phyloP scores from a whole-genome alignment of 345 rosid species.

The Nephelium lappaceum region DNA sequence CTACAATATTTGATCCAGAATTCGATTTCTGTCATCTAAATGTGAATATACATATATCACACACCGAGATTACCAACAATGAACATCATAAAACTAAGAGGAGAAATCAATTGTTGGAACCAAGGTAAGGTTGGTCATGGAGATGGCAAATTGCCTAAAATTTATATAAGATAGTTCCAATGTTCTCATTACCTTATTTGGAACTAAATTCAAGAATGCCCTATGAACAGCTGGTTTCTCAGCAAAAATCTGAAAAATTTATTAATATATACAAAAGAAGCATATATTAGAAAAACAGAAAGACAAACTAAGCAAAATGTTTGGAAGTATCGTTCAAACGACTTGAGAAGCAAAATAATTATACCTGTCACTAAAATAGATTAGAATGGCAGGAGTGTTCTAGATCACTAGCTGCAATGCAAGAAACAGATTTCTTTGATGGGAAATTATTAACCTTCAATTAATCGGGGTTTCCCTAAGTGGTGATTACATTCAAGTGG shows the following conservation, averaged over 20 bases:
- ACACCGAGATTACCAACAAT: slow-evolving; percentile 12
- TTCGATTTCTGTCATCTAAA: slow-evolving; percentile 85
- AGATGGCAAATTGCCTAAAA: slow-evolving; percentile 16
- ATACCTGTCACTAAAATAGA: not conserved
- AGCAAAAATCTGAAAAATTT: slow-evolving; percentile 75
- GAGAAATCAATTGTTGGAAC: not conserved
- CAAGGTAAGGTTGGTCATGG: slow-evolving; percentile 1
- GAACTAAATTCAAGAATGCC: slow-evolving; percentile 82
- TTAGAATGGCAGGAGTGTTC: not conserved
- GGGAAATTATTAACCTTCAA: not conserved
- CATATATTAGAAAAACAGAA: not conserved
- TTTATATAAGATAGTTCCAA: slow-evolving; percentile 1
- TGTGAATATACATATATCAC: slow-evolving; percentile 19
- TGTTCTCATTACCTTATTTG: slow-evolving; percentile 70
- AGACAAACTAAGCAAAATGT: not conserved
- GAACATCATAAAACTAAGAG: not conserved
- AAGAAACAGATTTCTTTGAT: slow-evolving; percentile 6
- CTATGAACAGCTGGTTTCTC: slow-evolving; percentile 94
- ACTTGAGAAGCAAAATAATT: slow-evolving; percentile 8
- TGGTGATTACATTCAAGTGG: not conserved
- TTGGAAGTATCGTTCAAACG: not conserved
- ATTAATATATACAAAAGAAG: slow-evolving; percentile 20
- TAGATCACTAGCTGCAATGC: not conserved
- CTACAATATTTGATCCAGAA: slow-evolving; percentile 97
- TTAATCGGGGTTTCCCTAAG: not conserved